Percentiles rank a stretch among this genome's conserved stretches.
Conservation (phyloP, 192 early-diverging fungal species). For the Dissophora globulifera region DNA sequence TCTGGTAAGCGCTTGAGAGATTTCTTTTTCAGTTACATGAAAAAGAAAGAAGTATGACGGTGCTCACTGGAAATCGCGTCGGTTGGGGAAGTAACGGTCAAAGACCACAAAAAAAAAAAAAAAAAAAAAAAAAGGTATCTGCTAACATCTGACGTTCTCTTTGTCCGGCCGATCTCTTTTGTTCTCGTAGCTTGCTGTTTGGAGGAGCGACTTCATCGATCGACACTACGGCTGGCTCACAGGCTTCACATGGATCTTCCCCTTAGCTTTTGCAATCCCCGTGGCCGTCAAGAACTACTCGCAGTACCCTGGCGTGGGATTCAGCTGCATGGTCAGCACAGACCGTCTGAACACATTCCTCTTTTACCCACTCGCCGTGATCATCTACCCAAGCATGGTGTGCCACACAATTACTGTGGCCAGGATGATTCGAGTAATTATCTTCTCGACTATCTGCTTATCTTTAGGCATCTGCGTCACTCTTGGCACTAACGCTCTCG, state of each 20-base stretch:
- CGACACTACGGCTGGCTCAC: constrained; percentile 33
- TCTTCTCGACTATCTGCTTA: too few relatives aligned
- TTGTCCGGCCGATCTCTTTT: too few relatives aligned
- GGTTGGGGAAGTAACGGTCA: too few relatives aligned
- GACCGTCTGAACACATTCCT: constrained; percentile 37
- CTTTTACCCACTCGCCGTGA: constrained; percentile 41
- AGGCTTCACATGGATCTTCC: constrained; percentile 44
- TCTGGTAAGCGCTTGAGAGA: constrained; percentile 49
- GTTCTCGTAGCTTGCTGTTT: constrained; percentile 49
- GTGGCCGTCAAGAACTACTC: constrained; percentile 33
- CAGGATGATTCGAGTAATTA: constrained; percentile 42
- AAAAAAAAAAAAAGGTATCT: too few relatives aligned
- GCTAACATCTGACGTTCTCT: too few relatives aligned
- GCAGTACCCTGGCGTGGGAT: constrained; percentile 40
- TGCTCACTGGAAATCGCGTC: too few relatives aligned
- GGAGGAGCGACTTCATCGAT: constrained; percentile 42
- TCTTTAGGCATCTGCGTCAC: too few relatives aligned
- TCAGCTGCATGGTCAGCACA: constrained; percentile 38
- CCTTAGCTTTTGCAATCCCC: constrained; percentile 42
- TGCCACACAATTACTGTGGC: constrained; percentile 28
- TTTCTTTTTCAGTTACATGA: too few relatives aligned
- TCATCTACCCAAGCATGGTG: constrained; percentile 43
- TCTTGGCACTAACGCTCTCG: too few relatives aligned
- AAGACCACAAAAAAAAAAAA: too few relatives aligned
- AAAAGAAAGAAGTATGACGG: too few relatives aligned